These are phyloP conservation scores for Lanmaoa pseudosensibilis DNA, from an alignment of 768 basidiomycete species.

Conservation along the genomic window DNA sequence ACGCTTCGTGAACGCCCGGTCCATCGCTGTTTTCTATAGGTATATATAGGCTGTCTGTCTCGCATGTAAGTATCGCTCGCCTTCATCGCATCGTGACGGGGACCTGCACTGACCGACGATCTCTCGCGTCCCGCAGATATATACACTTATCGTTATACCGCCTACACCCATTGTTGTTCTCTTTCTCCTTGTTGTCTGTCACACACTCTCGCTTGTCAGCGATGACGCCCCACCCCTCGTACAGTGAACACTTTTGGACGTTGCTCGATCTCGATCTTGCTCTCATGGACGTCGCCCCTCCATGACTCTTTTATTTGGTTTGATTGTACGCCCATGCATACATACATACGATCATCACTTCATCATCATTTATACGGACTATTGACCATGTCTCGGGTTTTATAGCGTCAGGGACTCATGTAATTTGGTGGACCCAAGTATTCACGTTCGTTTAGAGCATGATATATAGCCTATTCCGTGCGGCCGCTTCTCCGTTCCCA, in stretches of 20 bases:
- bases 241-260: neutral
- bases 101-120: neutral
- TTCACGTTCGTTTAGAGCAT: no score
- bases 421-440: no score
- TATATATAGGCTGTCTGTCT: slow-evolving; percentile 1
- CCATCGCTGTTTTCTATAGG: neutral
- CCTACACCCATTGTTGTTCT: neutral
- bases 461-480: no score
- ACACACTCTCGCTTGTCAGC: neutral
- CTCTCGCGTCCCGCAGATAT: neutral
- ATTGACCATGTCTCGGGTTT: no score
- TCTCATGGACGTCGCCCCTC: neutral
- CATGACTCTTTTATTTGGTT: no score
- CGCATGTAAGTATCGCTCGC: neutral
- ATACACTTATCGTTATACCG: neutral
- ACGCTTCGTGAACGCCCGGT: neutral
- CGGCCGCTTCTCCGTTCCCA: no score
- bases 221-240: neutral
- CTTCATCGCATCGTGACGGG: neutral
- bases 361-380: no score
- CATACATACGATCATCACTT: no score
- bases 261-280: neutral
- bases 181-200: neutral
- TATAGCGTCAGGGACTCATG: no score
- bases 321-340: no score